These are phyloP conservation scores for Ampelomyces quisqualis DNA, from an alignment of 2,329 filamentous ascomycete genomes.

Conservation along the genomic window DNA sequence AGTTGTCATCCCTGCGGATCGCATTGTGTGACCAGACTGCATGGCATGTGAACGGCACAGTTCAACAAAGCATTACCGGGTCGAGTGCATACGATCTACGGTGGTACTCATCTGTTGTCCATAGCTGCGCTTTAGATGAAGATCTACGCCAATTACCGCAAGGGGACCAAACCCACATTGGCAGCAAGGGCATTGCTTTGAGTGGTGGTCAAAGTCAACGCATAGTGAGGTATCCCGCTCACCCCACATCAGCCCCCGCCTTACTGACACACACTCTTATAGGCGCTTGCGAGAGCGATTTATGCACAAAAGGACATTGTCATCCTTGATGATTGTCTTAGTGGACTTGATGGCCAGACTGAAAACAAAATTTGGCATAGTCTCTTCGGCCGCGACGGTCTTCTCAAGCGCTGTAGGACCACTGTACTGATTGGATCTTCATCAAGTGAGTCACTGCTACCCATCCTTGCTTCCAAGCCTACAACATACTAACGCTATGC, in stretches of 20 bases:
- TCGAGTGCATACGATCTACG: constrained; percentile 39
- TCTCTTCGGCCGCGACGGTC: constrained; percentile 50
- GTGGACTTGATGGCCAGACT: constrained; percentile 53
- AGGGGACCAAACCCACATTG: constrained; percentile 50
- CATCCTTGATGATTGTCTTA: constrained; percentile 56
- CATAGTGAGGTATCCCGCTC: constrained; percentile 40
- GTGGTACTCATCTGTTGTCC: constrained; percentile 42
- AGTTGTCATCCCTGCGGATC: constrained; percentile 34
- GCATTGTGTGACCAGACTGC: constrained; percentile 43
- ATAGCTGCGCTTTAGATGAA: constrained; percentile 38
- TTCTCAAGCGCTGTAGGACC: constrained; percentile 45
- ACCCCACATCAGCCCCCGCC: constrained; percentile 13
- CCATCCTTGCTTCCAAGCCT: background rate
- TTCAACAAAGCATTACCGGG: constrained; percentile 43
- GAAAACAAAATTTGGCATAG: constrained; percentile 52
- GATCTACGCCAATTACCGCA: constrained; percentile 37
- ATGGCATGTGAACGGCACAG: constrained; percentile 43
- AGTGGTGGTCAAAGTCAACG: constrained; percentile 57
- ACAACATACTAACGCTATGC: background rate
- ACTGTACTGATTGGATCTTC: constrained; percentile 40
- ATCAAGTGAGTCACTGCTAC: constrained; percentile 21
- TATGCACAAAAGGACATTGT: constrained; percentile 53
- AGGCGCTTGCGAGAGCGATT: constrained; percentile 55
- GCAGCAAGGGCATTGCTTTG: constrained; percentile 54
- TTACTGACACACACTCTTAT: constrained; percentile 10